Evolutionary conservation across 2,329 filamentous ascomycete genomes (phyloP).

Genomic region (Ceratocystis cubensis): DNA sequence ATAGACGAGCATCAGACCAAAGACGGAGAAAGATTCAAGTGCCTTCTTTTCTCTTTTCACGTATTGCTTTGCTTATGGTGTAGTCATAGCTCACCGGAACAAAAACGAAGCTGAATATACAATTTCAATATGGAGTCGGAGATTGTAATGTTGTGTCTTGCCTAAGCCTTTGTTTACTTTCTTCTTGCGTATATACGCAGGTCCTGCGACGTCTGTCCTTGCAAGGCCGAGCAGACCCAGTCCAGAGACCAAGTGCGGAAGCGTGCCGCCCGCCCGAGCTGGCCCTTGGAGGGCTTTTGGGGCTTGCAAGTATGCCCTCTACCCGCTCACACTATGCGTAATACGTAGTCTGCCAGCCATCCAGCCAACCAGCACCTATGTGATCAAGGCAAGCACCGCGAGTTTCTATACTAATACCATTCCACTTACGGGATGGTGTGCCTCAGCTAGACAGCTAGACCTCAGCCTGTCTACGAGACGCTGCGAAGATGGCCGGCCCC

Average conservation of each 20-base stretch:
- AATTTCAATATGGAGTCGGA: background rate
- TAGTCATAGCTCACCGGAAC: background rate
- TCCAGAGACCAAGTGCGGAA: background rate
- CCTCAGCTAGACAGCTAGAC: no score
- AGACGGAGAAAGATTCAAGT: background rate
- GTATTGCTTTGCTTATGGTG: background rate
- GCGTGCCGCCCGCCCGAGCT: background rate
- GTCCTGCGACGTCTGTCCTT: background rate
- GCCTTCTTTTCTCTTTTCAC: background rate
- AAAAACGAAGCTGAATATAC: background rate
- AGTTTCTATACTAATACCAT: no score
- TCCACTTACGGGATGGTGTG: no score
- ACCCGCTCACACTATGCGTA: background rate
- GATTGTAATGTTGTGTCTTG: conserved; percentile 5
- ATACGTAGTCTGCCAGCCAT: background rate
- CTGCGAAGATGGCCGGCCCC: no score
- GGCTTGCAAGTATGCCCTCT: background rate
- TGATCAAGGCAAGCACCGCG: no score
- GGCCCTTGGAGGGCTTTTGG: background rate
- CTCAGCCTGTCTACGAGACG: no score
- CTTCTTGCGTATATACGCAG: background rate
- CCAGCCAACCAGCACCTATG: no score
- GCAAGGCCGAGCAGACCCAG: background rate
- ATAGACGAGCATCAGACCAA: background rate
- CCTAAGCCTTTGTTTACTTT: background rate